Percentiles rank a stretch among this genome's conserved stretches.
Evolutionary conservation across 768 basidiomycete genomes (phyloP).

Genomic region (Macrolepiota fuliginosa): DNA sequence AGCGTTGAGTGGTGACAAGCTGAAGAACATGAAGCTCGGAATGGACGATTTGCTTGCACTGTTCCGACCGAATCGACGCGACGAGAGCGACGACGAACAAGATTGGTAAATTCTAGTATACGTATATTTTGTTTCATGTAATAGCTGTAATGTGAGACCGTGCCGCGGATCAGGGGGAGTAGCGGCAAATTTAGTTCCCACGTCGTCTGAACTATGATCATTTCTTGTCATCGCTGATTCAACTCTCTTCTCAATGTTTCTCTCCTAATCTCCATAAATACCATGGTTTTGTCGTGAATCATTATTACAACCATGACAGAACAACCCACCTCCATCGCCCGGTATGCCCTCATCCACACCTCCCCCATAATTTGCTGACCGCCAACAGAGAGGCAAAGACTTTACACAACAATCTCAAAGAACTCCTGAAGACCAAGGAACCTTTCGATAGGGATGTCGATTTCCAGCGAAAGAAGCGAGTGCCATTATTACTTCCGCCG

Average conservation of each 20-base stretch:
- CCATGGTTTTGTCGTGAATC: constrained; percentile 30
- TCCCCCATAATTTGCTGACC: constrained; percentile 7
- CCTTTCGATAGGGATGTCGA: constrained; percentile 89
- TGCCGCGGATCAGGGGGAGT: constrained; percentile 12
- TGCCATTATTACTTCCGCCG: constrained; percentile 15
- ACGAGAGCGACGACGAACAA: constrained; percentile 57
- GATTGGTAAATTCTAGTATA: constrained; percentile 14
- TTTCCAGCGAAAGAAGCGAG: constrained; percentile 83
- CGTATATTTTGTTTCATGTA: background rate
- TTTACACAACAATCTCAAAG: constrained; percentile 73
- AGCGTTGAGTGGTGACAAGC: constrained; percentile 84
- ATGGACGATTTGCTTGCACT: constrained; percentile 84
- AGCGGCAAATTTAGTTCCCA: constrained; percentile 13
- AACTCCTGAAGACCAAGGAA: constrained; percentile 66
- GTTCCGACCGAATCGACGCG: constrained; percentile 57
- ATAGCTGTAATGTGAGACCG: constrained; percentile 7
- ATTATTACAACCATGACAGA: constrained; percentile 36
- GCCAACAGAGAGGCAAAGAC: constrained; percentile 71
- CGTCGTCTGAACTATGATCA: constrained; percentile 13
- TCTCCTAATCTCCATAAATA: constrained; percentile 7
- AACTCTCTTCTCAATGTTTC: constrained; percentile 12
- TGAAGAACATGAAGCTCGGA: constrained; percentile 80
- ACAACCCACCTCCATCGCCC: constrained; percentile 40
- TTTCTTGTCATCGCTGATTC: constrained; percentile 15
- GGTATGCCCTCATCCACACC: constrained; percentile 30